A percentile compares a stretch with the other conserved stretches of the same genome.
phyloP scores from a whole-genome alignment of 192 early-diverging fungal species.

The Entophlyctis helioformis region DNA sequence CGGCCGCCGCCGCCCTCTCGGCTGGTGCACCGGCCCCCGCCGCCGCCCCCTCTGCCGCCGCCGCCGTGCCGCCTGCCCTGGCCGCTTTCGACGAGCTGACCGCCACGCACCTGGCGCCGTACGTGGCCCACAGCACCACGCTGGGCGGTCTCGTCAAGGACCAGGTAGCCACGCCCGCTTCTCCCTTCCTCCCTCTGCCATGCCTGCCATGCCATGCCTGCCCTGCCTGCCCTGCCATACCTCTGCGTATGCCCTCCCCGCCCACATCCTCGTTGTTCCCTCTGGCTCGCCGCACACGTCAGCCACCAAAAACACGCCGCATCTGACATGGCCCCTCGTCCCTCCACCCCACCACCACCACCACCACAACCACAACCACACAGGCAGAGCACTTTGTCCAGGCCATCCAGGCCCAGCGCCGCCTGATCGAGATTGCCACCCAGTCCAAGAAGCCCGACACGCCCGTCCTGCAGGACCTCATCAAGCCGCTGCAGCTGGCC shows the following conservation, averaged over 20 bases:
- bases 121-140: slow-evolving; percentile 18
- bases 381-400: slow-evolving; percentile 46
- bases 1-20: no score
- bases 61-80: slow-evolving; percentile 29
- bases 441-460: slow-evolving; percentile 64
- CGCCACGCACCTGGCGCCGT: slow-evolving; percentile 21
- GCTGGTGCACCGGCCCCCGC: slow-evolving; percentile 3
- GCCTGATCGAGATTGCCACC: slow-evolving; percentile 62
- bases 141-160: slow-evolving; percentile 53
- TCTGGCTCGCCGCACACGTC: background rate
- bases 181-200: no score
- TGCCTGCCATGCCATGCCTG: no score
- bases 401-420: slow-evolving; percentile 58
- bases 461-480: slow-evolving; percentile 42
- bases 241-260: no score
- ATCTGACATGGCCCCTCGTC: background rate
- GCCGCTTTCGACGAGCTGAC: slow-evolving; percentile 45
- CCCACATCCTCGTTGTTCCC: no score
- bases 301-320: background rate
- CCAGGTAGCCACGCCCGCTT: slow-evolving; percentile 48
- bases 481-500: slow-evolving; percentile 57
- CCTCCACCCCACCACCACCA: background rate
- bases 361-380: no score
- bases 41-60: slow-evolving; percentile 14
- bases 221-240: no score